A percentile compares a stretch with the other conserved stretches of the same genome.
phyloP scores from a whole-genome alignment of 495 filamentous ascomycete genomes.

The Bathelium albidoporum region DNA sequence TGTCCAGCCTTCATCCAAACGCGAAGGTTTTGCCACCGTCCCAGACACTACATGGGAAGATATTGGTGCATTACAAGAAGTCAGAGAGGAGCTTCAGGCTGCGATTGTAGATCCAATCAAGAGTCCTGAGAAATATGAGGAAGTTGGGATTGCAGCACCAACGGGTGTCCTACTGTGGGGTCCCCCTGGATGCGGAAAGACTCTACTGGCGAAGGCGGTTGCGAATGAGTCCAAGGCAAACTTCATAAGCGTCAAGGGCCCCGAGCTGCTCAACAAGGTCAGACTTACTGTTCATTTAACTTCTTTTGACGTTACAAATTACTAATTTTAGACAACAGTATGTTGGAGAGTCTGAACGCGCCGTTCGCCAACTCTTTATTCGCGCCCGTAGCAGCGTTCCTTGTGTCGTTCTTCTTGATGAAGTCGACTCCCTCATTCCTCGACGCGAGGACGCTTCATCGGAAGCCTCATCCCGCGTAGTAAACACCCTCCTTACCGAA shows the following conservation, averaged over 20 bases:
- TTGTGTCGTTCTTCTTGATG: slow-evolving; percentile 96
- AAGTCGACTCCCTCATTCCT: slow-evolving; percentile 86
- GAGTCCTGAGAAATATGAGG: slow-evolving; percentile 65
- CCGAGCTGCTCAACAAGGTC: slow-evolving; percentile 78
- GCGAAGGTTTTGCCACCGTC: slow-evolving; percentile 93
- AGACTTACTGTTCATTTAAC: neutral
- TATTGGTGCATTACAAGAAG: slow-evolving; percentile 71
- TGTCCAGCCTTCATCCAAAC: slow-evolving; percentile 86
- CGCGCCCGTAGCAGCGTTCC: slow-evolving; percentile 78
- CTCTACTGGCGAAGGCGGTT: slow-evolving; percentile 88
- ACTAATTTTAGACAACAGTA: slow-evolving; percentile 35
- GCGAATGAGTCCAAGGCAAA: slow-evolving; percentile 93
- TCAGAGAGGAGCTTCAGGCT: slow-evolving; percentile 73
- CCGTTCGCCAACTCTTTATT: slow-evolving; percentile 84
- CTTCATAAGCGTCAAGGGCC: slow-evolving; percentile 96
- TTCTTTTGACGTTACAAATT: neutral
- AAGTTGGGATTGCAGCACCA: slow-evolving; percentile 77
- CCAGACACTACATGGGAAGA: slow-evolving; percentile 94
- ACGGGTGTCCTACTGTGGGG: slow-evolving; percentile 94
- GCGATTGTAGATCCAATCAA: slow-evolving; percentile 92
- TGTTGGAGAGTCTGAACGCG: slow-evolving; percentile 88
- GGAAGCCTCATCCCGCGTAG: slow-evolving; percentile 77
- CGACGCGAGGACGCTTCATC: slow-evolving; percentile 69
- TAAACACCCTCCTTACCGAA: slow-evolving; percentile 95
- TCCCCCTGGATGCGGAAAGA: slow-evolving; percentile 94